Conservation (phyloP, 305 asterid genomes). For the Andrographis paniculata region DNA sequence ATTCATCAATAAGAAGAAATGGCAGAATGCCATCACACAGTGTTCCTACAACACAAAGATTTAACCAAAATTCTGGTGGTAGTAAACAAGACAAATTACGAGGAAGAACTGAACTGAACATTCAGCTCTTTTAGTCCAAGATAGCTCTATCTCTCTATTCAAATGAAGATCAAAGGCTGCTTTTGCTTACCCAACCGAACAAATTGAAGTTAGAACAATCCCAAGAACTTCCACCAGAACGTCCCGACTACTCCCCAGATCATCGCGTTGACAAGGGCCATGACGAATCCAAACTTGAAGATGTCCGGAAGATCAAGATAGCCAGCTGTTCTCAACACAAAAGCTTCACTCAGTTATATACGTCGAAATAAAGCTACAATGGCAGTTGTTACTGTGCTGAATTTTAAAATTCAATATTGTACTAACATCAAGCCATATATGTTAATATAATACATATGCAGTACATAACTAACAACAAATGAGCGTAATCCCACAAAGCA, state of each 20-base stretch:
- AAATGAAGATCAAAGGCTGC: conserved; percentile 19
- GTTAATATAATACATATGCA: too few species aligned
- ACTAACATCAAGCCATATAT: too few species aligned
- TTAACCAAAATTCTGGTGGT: too few species aligned
- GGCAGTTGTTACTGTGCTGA: too few species aligned
- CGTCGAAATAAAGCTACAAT: not conserved
- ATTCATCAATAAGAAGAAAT: too few species aligned
- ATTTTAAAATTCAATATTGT: too few species aligned
- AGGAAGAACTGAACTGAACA: too few species aligned
- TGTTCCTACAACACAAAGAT: too few species aligned
- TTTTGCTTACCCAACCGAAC: conserved; percentile 20
- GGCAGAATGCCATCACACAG: too few species aligned
- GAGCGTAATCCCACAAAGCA: too few species aligned
- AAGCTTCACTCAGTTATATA: conserved; percentile 21
- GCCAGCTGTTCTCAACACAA: conserved; percentile 54
- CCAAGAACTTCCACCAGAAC: conserved; percentile 96
- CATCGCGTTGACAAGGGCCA: conserved; percentile 67
- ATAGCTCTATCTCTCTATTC: conserved; percentile 4
- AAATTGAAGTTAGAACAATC: conserved; percentile 43
- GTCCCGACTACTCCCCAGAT: conserved; percentile 75
- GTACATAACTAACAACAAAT: too few species aligned
- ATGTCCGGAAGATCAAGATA: conserved; percentile 87
- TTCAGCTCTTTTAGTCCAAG: conserved; percentile 1
- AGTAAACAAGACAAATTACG: too few species aligned
- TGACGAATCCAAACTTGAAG: conserved; percentile 74